A percentile compares a stretch with the other conserved stretches of the same genome.
These are phyloP conservation scores for Penicillium sp. DNA, from an alignment of 2,329 filamentous ascomycete genomes.

Conservation along the genomic window DNA sequence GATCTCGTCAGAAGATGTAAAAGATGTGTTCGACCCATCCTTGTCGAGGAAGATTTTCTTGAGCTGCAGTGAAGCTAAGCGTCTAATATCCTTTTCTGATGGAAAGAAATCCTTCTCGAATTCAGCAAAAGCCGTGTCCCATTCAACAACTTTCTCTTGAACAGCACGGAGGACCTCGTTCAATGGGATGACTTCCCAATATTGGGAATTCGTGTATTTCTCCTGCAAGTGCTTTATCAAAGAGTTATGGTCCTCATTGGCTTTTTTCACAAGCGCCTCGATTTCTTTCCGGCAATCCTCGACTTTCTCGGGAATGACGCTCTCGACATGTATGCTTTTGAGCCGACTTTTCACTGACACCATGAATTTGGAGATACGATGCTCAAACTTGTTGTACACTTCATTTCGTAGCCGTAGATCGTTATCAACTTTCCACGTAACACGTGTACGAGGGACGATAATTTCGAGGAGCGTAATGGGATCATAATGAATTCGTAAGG, in stretches of 20 bases:
- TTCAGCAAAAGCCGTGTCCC: conserved; percentile 84
- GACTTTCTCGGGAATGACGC: conserved; percentile 79
- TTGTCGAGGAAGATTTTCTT: conserved; percentile 91
- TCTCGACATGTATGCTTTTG: conserved; percentile 85
- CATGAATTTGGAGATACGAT: conserved; percentile 82
- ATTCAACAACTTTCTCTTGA: conserved; percentile 87
- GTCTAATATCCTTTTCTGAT: conserved; percentile 90
- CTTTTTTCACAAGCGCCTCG: conserved; percentile 70
- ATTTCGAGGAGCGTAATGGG: conserved; percentile 90
- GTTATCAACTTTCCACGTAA: conserved; percentile 97
- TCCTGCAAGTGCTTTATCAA: conserved; percentile 77
- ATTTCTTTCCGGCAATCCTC: conserved; percentile 79
- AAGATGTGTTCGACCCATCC: conserved; percentile 72
- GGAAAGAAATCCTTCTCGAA: conserved; percentile 93
- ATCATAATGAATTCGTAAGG: conserved; percentile 87
- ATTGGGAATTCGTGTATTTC: conserved; percentile 88
- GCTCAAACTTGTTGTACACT: conserved; percentile 74
- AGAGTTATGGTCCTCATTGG: conserved; percentile 74
- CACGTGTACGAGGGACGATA: conserved; percentile 79
- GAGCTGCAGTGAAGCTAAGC: conserved; percentile 85
- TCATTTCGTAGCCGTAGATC: conserved; percentile 92
- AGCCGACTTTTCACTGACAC: conserved; percentile 77
- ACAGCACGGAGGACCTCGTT: conserved; percentile 85
- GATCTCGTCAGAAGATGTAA: conserved; percentile 66
- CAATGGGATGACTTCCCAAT: conserved; percentile 93